These are phyloP conservation scores for Aspergillus eucalypticola DNA, from an alignment of 2,329 filamentous ascomycete species.

Conservation along the genomic window DNA sequence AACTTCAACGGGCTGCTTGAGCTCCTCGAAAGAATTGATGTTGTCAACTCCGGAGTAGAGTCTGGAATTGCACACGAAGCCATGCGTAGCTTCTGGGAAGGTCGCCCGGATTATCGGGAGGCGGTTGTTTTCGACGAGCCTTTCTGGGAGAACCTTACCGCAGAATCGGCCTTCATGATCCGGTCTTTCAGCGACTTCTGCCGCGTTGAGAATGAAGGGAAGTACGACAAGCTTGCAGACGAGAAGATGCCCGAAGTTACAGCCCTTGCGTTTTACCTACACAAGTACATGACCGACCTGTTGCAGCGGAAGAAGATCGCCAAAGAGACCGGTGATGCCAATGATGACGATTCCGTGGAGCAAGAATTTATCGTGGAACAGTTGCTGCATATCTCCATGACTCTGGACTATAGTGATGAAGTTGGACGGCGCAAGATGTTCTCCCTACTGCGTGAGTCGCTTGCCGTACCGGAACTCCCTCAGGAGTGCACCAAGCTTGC, in stretches of 20 bases:
- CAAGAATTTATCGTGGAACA: conserved; percentile 96
- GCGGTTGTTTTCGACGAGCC: conserved; percentile 47
- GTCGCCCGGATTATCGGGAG: conserved; percentile 64
- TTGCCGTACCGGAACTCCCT: conserved; percentile 83
- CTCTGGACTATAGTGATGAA: conserved; percentile 96
- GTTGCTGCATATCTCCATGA: conserved; percentile 85
- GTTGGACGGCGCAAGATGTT: conserved; percentile 96
- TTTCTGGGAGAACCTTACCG: conserved; percentile 55
- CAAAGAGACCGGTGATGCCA: conserved; percentile 59
- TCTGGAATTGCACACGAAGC: conserved; percentile 89
- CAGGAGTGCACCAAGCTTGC: conserved; percentile 90
- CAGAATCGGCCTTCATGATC: conserved; percentile 85
- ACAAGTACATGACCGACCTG: conserved; percentile 69
- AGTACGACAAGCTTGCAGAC: conserved; percentile 74
- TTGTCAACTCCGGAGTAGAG: conserved; percentile 85
- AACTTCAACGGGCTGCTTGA: conserved; percentile 84
- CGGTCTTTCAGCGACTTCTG: conserved; percentile 95
- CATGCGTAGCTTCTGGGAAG: conserved; percentile 96
- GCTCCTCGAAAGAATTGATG: conserved; percentile 88
- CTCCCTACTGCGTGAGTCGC: conserved; percentile 77
- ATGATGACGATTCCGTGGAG: conserved; percentile 80
- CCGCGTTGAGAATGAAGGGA: conserved; percentile 69
- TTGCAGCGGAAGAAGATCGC: conserved; percentile 42
- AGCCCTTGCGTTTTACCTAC: conserved; percentile 81
- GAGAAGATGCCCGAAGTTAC: conserved; percentile 96